Evolutionary conservation across 2,329 filamentous ascomycete species (phyloP), one percentile per base, ranked within the genome.

Genomic region (Botrytis tulipae): DNA sequence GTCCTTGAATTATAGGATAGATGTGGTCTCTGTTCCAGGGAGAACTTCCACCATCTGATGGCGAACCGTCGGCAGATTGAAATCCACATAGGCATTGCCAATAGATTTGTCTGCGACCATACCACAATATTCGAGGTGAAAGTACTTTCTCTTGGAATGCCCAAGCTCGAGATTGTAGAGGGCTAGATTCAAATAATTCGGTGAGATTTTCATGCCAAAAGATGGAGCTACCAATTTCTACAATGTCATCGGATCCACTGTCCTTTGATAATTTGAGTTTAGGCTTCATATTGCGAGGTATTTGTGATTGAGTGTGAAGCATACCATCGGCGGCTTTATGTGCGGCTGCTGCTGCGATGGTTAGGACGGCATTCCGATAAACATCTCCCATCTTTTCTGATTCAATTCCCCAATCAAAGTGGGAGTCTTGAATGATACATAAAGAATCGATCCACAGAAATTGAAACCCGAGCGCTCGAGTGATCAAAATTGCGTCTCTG

Each of bases 1-100:
- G 0, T 14, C 29, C 14, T 60, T 37, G 57, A 0, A 60, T 12
- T 22, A 12, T 0, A 14, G 57, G 18, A 14, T 37, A 25, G 0
- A 37, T 22, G 18, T 25, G 6, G 32, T 0, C 1, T 1, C 6
- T 0, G 0, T 4, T 3, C 4, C 4, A 16, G 8, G 18, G 18
- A 1, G 12, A 3, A 4, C 0, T 0, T 0, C 0, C 4, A 20
- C n/a, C 1, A 22, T 0, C 4, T 22, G 29, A 60, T 35, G 20
- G 57, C 29, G 0, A 14, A 10, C 57, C 32, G 32, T 37, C 1
- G 0, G 32, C 57, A 60, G 57, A 37, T 37, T 37, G 57, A 37
- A 6, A 60, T 32, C 4, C 57, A 35, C 57, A 35, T 25, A 1
- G 9, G 20, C 57, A 60, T 60, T 60, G 32, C 57, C 32, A 60